A percentile compares a stretch with the other conserved stretches of the same genome.
phyloP scores from a whole-genome alignment of 2,329 filamentous ascomycete genomes.

The Thielaviopsis punctulata region DNA sequence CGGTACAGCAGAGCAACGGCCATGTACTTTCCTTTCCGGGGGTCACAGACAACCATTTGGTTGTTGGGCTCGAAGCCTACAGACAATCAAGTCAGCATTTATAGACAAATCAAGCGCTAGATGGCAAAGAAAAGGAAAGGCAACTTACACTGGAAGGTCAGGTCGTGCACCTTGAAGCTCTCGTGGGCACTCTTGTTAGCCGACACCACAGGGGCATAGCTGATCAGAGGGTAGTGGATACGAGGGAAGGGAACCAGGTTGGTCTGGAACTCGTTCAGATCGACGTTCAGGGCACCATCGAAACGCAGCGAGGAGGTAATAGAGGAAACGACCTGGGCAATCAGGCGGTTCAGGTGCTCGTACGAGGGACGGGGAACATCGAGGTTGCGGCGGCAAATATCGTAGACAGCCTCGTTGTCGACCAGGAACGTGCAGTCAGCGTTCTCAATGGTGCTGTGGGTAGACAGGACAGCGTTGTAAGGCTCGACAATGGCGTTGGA shows the following conservation, averaged over 20 bases:
- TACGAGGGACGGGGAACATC: slow-evolving; percentile 52
- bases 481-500: slow-evolving; percentile 57
- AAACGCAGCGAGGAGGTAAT: slow-evolving; percentile 58
- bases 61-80: slow-evolving; percentile 61
- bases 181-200: slow-evolving; percentile 66
- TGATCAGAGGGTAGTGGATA: slow-evolving; percentile 59
- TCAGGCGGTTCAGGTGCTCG: slow-evolving; percentile 56
- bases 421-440: slow-evolving; percentile 66
- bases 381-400: slow-evolving; percentile 56
- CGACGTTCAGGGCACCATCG: slow-evolving; percentile 55
- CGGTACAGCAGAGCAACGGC: slow-evolving; percentile 56
- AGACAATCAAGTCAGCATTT: background rate
- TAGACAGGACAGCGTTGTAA: slow-evolving; percentile 57
- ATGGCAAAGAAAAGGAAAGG: background rate
- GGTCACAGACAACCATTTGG: slow-evolving; percentile 63
- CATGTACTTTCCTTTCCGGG: slow-evolving; percentile 62
- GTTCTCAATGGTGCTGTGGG: slow-evolving; percentile 61
- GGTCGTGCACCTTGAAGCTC: slow-evolving; percentile 70
- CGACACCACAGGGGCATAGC: slow-evolving; percentile 54
- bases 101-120: background rate
- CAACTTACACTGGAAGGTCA: slow-evolving; percentile 53
- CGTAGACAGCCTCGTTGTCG: slow-evolving; percentile 60
- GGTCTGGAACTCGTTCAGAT: slow-evolving; percentile 64
- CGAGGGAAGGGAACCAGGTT: slow-evolving; percentile 58
- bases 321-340: slow-evolving; percentile 58